phyloP scores from a whole-genome alignment of 2,329 filamentous ascomycete genomes.

The Paraconiothyrium sp. region DNA sequence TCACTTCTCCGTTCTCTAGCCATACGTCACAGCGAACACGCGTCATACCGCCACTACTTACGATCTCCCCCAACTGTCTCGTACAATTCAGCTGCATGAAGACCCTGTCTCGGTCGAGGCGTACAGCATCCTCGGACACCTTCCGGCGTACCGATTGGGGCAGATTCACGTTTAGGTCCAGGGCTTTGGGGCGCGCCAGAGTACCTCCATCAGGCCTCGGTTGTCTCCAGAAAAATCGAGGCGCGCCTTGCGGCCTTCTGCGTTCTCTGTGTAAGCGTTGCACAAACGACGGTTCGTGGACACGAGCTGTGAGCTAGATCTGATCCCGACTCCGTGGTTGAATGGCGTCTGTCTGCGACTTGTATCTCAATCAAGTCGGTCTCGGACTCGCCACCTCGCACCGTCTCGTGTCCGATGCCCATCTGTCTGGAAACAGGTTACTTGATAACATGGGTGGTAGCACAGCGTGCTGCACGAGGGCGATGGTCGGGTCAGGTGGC shows the following conservation, averaged over 20 bases:
- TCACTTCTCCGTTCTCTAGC: not conserved
- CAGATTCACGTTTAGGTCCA: constrained; percentile 25
- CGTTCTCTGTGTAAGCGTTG: constrained; percentile 17
- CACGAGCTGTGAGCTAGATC: constrained; percentile 19
- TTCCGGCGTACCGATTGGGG: constrained; percentile 26
- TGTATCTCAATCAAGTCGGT: constrained; percentile 10
- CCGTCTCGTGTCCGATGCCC: constrained; percentile 18
- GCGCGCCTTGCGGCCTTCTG: constrained; percentile 26
- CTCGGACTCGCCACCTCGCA: constrained; percentile 13
- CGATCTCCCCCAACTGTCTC: not conserved
- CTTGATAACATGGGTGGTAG: constrained; percentile 12
- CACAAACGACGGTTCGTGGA: constrained; percentile 30
- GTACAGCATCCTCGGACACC: constrained; percentile 20
- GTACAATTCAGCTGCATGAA: constrained; percentile 8
- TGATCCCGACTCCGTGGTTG: constrained; percentile 20
- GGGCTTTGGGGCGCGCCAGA: constrained; percentile 23
- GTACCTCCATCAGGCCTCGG: constrained; percentile 16
- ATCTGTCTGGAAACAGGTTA: constrained; percentile 10
- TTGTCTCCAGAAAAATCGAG: constrained; percentile 24
- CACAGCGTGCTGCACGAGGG: constrained; percentile 13
- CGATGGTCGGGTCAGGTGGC: not conserved
- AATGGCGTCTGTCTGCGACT: constrained; percentile 1
- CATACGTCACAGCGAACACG: not conserved
- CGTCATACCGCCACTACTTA: not conserved
- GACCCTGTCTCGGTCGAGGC: constrained; percentile 23